phyloP scores from a whole-genome alignment of 768 basidiomycete species.

The Pleurotus salmoneostramineus region DNA sequence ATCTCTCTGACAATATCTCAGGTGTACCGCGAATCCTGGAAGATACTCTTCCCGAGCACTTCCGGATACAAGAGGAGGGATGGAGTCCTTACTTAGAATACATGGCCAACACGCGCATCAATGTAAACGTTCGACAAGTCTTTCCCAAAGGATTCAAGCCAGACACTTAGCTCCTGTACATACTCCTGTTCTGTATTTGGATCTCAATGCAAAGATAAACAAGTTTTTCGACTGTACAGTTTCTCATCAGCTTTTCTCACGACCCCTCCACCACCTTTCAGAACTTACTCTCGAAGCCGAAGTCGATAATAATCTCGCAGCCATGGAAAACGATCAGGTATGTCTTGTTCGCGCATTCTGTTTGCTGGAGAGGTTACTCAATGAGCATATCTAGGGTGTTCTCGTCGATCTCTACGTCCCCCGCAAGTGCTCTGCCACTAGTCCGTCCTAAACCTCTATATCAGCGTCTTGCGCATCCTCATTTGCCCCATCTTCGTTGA shows the following conservation, averaged over 20 bases:
- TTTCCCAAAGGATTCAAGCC: slow-evolving; percentile 69
- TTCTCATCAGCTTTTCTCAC: slow-evolving; percentile 2
- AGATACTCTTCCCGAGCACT: slow-evolving; percentile 65
- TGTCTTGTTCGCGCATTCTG: slow-evolving; percentile 16
- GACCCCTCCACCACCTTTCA: not conserved
- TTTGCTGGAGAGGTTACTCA: not conserved
- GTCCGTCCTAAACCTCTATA: slow-evolving; percentile 45
- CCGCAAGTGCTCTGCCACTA: slow-evolving; percentile 98
- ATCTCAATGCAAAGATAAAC: not conserved
- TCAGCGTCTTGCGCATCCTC: not conserved
- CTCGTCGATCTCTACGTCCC: slow-evolving; percentile 99
- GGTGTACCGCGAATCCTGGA: slow-evolving; percentile 89
- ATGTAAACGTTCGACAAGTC: slow-evolving; percentile 89
- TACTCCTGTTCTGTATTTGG: not conserved
- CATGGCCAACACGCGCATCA: slow-evolving; percentile 70
- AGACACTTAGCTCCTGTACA: not conserved
- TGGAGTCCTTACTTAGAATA: slow-evolving; percentile 64
- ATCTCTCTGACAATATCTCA: slow-evolving; percentile 18
- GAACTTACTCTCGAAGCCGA: not conserved
- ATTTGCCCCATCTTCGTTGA: not conserved
- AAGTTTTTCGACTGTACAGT: not conserved
- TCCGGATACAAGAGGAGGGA: slow-evolving; percentile 27
- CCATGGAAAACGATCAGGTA: slow-evolving; percentile 91
- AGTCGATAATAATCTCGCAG: not conserved
- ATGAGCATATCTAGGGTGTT: slow-evolving; percentile 61